Evolutionary conservation across 768 basidiomycete genomes (phyloP), one percentile per base, ranked within the genome.

Genomic region (Phaeotremella skinneri): DNA sequence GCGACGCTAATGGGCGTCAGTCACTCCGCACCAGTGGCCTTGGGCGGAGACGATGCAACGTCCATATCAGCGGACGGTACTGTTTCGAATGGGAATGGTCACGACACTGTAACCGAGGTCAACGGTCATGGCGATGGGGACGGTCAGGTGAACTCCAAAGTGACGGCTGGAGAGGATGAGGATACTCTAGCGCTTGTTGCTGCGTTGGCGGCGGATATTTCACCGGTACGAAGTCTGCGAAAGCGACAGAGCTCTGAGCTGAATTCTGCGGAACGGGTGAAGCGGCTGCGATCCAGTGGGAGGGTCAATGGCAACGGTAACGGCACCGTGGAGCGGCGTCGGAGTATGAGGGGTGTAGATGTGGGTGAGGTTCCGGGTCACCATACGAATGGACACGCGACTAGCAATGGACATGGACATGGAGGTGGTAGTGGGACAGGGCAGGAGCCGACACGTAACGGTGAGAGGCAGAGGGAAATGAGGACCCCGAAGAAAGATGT

Each of bases 111-210:
- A 13, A 25, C 31, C 9, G 49, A 29, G 27, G 20, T 26, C 5
- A 45, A 29, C 13, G 50, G 16, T 14, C 26, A 29, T 5, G 29
- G 4, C 7, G 49, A 14, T 14, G 48, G 50, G 26, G 41, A 52
- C n/a, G 50, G 60, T 30, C 55, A 49, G 41, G 52, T 14, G 42
- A 45, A 2, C 30, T 34, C 37, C 21, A 53, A 41, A 54, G 49
- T 54, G 21, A 48, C 32, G 16, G 47, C 39, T 23, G 71, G 71
- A 3, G 56, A 67, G 55, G 71, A 69, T 48, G 54, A 61, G 32
- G 71, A 64, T 25, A 72, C 68, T 7, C 55, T 69, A 21, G 64
- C 59, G 20, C 49, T 72, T 17, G 64, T 72, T 20, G 66, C 68
- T 29, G 56, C 56, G 4, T 31, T 69, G 41, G 53, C 67, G 16